Percentiles rank a stretch among this genome's conserved stretches.
phyloP scores from a whole-genome alignment of 768 basidiomycete species.

The Agaricus subrufescens region DNA sequence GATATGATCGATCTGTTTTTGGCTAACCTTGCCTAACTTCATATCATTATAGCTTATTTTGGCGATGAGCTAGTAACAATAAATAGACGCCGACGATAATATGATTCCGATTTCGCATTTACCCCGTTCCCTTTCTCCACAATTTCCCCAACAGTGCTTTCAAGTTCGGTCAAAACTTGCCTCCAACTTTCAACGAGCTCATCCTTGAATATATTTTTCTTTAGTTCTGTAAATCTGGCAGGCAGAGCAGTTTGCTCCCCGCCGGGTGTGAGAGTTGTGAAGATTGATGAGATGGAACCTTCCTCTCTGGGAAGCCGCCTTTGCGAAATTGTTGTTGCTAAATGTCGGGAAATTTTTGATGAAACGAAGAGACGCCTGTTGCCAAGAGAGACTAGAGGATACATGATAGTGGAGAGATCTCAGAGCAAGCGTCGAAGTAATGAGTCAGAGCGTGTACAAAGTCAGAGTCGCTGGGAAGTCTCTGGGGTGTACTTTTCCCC shows the following conservation, averaged over 20 bases:
- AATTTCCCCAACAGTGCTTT: conserved; percentile 39
- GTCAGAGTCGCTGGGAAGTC: too few species aligned
- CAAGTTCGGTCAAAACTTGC: conserved; percentile 50
- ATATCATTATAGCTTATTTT: conserved; percentile 58
- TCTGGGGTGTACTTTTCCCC: too few species aligned
- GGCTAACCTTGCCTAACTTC: conserved; percentile 29
- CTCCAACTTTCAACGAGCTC: conserved; percentile 51
- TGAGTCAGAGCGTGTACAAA: too few species aligned
- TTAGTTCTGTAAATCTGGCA: conserved; percentile 51
- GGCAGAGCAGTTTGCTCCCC: conserved; percentile 31
- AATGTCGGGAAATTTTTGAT: neutral
- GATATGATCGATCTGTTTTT: conserved; percentile 45
- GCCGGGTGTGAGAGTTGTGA: conserved; percentile 31
- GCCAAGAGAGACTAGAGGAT: neutral
- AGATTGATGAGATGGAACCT: conserved; percentile 35
- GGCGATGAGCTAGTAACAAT: conserved; percentile 48
- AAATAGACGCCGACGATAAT: neutral
- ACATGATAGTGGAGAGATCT: neutral
- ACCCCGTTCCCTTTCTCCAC: conserved; percentile 46
- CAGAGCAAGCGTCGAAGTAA: too few species aligned
- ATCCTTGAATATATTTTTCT: conserved; percentile 51
- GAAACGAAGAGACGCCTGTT: neutral
- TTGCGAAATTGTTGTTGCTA: conserved; percentile 3
- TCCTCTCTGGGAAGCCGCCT: conserved; percentile 28
- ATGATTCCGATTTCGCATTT: conserved; percentile 14